Evolutionary conservation across 306 rosid genomes (phyloP), one percentile per base, ranked within the genome.

Genomic region (Lathyrus sativus): DNA sequence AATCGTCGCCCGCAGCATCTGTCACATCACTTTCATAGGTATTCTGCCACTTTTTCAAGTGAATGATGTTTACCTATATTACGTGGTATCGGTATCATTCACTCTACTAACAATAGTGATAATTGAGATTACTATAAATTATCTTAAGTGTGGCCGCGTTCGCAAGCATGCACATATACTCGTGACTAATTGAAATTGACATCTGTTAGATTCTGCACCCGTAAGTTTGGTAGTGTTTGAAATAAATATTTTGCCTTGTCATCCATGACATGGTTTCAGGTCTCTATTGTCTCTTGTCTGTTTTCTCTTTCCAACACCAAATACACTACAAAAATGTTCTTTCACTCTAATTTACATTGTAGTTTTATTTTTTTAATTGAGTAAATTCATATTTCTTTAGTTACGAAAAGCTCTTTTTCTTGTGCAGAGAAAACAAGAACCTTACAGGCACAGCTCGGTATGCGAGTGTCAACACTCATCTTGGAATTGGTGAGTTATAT

Each of bases 361-460:
- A 29, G 42, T 61, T 76, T 67, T n/a, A 11, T 38, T 49, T 61
- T 48, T 49, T 45, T 62, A n/a, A 38, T 41, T 37, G 57, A 33
- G 19, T 11, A n/a, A 74, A 38, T 33, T 75, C 55, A 15, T 15
- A 12, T 46, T 26, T 54, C 4, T 60, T 63, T 44, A 55, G 46
- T 51, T 54, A 8, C 46, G 33, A 49, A 26, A 61, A 39, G 12
- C 11, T 35, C 29, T 51, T 48, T 41, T 82, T 74, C 74, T 65
- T 70, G 49, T 67, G 45, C 29, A 95, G 99, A 84, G 99, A 95
- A 80, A 95, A 95, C 95, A 95, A 95, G 86, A 95, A 95, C 79
- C 97, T 95, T 69, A 95, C 99, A 5, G 99, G 99, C 69, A 95
- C 99, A 71, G 99, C 99, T 79, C 96, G 99, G 49, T 95, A 95